Conservation (phyloP, 2,329 filamentous ascomycete genomes). For the Pseudocercospora crystallina region DNA sequence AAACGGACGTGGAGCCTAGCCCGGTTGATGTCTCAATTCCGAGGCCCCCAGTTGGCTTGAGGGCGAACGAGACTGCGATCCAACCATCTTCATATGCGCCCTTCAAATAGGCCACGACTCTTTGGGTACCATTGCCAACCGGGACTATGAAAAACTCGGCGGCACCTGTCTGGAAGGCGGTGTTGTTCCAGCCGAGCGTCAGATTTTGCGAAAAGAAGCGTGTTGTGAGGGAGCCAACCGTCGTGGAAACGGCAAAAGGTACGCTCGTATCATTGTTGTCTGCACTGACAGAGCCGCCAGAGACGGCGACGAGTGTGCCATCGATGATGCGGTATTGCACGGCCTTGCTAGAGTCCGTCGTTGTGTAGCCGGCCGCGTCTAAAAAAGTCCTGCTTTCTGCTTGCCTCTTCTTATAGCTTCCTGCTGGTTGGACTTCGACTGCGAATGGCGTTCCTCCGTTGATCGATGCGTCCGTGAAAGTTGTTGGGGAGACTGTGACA, state of each 20-base stretch:
- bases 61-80: slow-evolving; percentile 30
- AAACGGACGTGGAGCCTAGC: slow-evolving; percentile 2
- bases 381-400: slow-evolving; percentile 28
- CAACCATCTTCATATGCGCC: slow-evolving; percentile 29
- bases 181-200: slow-evolving; percentile 34
- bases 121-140: slow-evolving; percentile 27
- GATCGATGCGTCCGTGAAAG: slow-evolving; percentile 28
- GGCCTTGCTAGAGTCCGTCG: slow-evolving; percentile 30
- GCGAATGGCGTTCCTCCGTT: slow-evolving; percentile 36
- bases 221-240: slow-evolving; percentile 28
- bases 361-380: slow-evolving; percentile 35
- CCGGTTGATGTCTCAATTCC: slow-evolving; percentile 17
- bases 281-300: slow-evolving; percentile 30
- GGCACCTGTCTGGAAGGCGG: slow-evolving; percentile 31
- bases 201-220: slow-evolving; percentile 30
- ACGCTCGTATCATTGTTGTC: slow-evolving; percentile 23
- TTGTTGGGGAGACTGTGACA: slow-evolving; percentile 26
- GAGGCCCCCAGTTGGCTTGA: slow-evolving; percentile 18
- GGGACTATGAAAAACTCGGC: slow-evolving; percentile 35
- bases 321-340: slow-evolving; percentile 32
- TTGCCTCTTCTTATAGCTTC: slow-evolving; percentile 22
- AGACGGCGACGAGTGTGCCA: slow-evolving; percentile 24
- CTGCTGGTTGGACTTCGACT: slow-evolving; percentile 26
- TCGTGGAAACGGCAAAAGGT: slow-evolving; percentile 29
- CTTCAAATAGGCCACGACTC: slow-evolving; percentile 32